Conservation (phyloP, 257 asterid species). For the Galeopsis tetrahit region DNA sequence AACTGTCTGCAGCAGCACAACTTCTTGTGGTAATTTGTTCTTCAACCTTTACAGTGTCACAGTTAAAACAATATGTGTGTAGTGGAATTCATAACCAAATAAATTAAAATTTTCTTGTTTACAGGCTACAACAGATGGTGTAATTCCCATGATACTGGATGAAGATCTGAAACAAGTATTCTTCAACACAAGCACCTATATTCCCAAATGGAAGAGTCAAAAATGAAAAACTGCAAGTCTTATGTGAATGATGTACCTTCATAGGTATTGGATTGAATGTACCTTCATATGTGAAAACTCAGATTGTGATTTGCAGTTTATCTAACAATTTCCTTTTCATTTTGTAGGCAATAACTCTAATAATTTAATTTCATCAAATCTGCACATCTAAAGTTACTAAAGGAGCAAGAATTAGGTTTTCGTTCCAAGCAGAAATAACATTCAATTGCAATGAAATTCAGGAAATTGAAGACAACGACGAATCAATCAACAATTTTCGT, state of each 20-base stretch:
- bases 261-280: not conserved
- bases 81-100: not conserved
- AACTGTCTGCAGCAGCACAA: conserved; percentile 38
- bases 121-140: not conserved
- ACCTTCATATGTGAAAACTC: not conserved
- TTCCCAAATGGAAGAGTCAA: not conserved
- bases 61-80: not conserved
- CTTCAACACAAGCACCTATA: not conserved
- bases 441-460: too few species aligned
- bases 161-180: not conserved
- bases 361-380: not conserved
- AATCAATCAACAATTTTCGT: not conserved
- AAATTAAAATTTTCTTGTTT: not conserved
- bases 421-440: too few species aligned
- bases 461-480: not conserved
- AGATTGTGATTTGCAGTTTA: not conserved
- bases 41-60: not conserved
- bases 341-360: not conserved
- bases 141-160: conserved; percentile 7
- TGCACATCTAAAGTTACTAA: not conserved
- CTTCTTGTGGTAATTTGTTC: conserved; percentile 37
- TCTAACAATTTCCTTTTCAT: not conserved
- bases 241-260: not conserved
- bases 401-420: too few species aligned
- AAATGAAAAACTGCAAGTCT: not conserved